Percentiles rank a stretch among this genome's conserved stretches.
Evolutionary conservation across 345 rosid genomes (phyloP).

Genomic region (Carallia pectinifolia): DNA sequence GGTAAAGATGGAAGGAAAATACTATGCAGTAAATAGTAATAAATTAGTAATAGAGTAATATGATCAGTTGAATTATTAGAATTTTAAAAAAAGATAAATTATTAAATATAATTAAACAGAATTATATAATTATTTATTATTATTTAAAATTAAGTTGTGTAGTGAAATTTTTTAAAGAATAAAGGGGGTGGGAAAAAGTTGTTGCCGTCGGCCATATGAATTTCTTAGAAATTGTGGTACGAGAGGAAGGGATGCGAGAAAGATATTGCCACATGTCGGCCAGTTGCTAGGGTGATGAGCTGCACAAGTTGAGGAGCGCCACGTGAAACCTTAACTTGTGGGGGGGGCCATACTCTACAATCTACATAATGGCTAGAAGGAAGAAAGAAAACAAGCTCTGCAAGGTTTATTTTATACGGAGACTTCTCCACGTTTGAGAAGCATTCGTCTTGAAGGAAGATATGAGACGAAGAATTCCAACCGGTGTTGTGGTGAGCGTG

Average conservation of each 20-base stretch:
- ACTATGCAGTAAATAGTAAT: no score
- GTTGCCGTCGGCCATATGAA: no score
- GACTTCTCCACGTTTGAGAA: constrained; percentile 6
- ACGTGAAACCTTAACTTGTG: constrained; percentile 27
- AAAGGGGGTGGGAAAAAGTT: no score
- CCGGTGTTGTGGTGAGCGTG: constrained; percentile 26
- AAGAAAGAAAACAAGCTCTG: constrained; percentile 20
- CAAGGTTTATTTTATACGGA: not conserved
- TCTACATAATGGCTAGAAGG: constrained; percentile 38
- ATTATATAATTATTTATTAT: no score
- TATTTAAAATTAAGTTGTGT: no score
- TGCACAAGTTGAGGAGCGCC: constrained; percentile 32
- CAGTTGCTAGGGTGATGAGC: constrained; percentile 27
- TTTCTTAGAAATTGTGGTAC: not conserved
- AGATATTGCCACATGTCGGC: constrained; percentile 56
- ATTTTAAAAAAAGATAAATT: no score
- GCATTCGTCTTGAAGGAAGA: constrained; percentile 38
- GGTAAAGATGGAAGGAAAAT: no score
- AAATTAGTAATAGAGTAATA: no score
- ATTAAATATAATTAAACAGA: no score
- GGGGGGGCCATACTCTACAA: not conserved
- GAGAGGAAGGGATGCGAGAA: constrained; percentile 1
- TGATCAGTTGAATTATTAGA: no score
- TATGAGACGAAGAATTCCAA: constrained; percentile 22
- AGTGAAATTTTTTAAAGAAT: no score